These are phyloP conservation scores for Withania somnifera DNA, from an alignment of 305 asterid genomes.

Conservation along the genomic window DNA sequence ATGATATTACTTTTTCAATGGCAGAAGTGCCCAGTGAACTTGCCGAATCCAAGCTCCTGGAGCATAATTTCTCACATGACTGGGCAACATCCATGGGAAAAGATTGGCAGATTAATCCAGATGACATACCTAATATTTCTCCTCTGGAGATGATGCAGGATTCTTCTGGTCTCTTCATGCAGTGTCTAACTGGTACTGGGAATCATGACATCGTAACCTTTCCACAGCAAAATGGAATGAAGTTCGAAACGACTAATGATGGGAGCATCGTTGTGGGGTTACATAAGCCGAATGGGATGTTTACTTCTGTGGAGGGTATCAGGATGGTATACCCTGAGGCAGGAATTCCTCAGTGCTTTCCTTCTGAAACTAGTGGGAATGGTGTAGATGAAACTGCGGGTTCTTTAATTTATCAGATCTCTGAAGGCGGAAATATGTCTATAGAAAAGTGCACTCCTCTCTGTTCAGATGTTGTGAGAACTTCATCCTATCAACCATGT, in stretches of 20 bases:
- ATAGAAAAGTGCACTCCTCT: slow-evolving; percentile 13
- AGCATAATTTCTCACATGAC: slow-evolving; percentile 38
- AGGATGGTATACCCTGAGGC: slow-evolving; percentile 25
- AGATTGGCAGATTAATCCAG: slow-evolving; percentile 58
- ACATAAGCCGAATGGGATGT: slow-evolving; percentile 14
- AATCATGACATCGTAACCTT: slow-evolving; percentile 28
- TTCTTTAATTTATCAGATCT: slow-evolving; percentile 15
- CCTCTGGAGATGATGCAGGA: slow-evolving; percentile 51
- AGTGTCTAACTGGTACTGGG: slow-evolving; percentile 31
- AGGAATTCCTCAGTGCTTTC: slow-evolving; percentile 30
- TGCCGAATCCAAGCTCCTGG: slow-evolving; percentile 33
- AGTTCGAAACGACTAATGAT: slow-evolving; percentile 6
- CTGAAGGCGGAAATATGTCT: slow-evolving; percentile 25
- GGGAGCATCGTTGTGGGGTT: slow-evolving; percentile 19
- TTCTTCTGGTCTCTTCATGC: slow-evolving; percentile 36
- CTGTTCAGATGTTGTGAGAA: slow-evolving; percentile 19
- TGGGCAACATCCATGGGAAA: slow-evolving; percentile 44
- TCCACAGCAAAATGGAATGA: slow-evolving; percentile 16
- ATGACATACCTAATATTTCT: slow-evolving; percentile 53
- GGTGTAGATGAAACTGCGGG: slow-evolving; percentile 20
- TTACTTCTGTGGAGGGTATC: slow-evolving; percentile 20
- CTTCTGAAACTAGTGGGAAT: slow-evolving; percentile 23
- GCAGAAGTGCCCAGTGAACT: slow-evolving; percentile 39
- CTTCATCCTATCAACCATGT: slow-evolving; percentile 21
- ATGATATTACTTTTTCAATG: slow-evolving; percentile 30